phyloP scores from a whole-genome alignment of 441 rosid species.

The Biscutella laevigata region DNA sequence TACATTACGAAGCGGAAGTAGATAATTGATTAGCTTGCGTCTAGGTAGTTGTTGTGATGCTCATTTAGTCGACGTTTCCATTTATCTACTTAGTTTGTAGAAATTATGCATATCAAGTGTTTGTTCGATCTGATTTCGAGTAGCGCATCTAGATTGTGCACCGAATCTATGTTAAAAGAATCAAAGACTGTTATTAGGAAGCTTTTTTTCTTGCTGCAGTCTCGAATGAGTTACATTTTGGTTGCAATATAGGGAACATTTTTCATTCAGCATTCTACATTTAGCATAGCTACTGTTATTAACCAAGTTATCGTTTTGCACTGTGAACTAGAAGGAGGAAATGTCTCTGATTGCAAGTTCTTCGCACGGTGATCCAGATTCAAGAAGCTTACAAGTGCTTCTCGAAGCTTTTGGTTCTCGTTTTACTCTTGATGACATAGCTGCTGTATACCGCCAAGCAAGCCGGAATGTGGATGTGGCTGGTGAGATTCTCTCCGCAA shows the following conservation, averaged over 20 bases:
- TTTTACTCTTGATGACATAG: constrained; percentile 41
- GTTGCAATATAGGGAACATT: constrained; percentile 8
- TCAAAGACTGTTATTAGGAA: constrained; percentile 7
- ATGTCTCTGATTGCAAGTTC: constrained; percentile 24
- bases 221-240: background rate
- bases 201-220: background rate
- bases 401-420: constrained; percentile 39
- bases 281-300: background rate
- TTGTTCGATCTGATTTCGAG: background rate
- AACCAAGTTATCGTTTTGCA: background rate
- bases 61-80: background rate
- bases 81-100: background rate
- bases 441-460: constrained; percentile 35
- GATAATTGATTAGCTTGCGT: background rate
- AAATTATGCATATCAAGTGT: background rate
- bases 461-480: constrained; percentile 30
- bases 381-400: constrained; percentile 29
- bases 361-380: constrained; percentile 22
- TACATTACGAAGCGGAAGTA: background rate
- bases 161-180: background rate
- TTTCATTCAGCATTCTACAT: constrained; percentile 3
- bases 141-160: background rate
- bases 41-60: background rate
- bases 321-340: constrained; percentile 11
- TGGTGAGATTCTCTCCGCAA: constrained; percentile 38